Evolutionary conservation across 2,329 filamentous ascomycete genomes (phyloP).

Genomic region (Phialocephala subalpina): DNA sequence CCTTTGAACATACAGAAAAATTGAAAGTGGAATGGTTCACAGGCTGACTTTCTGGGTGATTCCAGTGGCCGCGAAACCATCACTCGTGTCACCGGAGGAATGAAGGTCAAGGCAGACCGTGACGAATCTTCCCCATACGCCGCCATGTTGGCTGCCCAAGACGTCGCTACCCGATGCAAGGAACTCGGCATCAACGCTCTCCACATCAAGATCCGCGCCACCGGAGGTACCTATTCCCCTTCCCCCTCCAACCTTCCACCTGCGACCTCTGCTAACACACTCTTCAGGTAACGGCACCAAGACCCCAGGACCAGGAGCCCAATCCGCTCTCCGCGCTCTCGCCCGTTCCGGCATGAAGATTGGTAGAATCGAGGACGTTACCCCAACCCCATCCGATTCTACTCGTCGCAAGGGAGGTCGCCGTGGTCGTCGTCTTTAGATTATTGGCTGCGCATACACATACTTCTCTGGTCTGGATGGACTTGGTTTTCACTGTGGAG

Average conservation of each 20-base stretch:
- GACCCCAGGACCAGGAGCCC: constrained; percentile 98
- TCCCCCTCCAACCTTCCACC: too few relatives aligned
- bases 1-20: constrained; percentile 17
- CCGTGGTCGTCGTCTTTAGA: constrained; percentile 99
- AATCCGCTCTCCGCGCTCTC: constrained; percentile 98
- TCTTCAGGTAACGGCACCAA: constrained; percentile 93
- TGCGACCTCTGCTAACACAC: constrained; percentile 17
- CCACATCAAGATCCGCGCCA: constrained; percentile 99
- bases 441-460: constrained; percentile 40
- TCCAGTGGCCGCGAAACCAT: constrained; percentile 99
- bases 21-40: constrained; percentile 48
- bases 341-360: constrained; percentile 99
- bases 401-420: constrained; percentile 99
- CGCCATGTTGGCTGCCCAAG: constrained; percentile 99
- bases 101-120: constrained; percentile 99
- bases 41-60: constrained; percentile 74
- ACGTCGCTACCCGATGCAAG: constrained; percentile 91
- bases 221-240: constrained; percentile 73
- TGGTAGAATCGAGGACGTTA: constrained; percentile 99
- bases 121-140: constrained; percentile 99
- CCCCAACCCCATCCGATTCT: constrained; percentile 98
- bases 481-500: constrained; percentile 61
- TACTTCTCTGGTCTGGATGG: constrained; percentile 18
- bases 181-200: constrained; percentile 91
- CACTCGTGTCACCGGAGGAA: constrained; percentile 99